Evolutionary conservation across 176 grass and related monocot species (phyloP), one percentile per base, ranked within the genome.

Genomic region (Secale cereale): DNA sequence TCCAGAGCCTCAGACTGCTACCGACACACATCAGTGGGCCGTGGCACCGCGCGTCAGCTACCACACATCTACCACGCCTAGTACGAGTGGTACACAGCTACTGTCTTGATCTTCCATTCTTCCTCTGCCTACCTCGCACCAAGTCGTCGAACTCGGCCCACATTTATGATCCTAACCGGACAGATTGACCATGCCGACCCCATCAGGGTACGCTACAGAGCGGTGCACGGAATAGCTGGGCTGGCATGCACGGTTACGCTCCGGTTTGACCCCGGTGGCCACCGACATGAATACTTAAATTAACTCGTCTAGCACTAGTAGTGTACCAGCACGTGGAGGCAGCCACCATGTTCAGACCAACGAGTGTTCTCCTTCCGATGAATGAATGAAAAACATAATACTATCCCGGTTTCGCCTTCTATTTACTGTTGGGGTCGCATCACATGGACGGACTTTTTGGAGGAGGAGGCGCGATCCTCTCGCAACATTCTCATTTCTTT

Each of bases 241-340:
- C 59, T 43, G 76, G 67, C 65, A 80, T 15, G 77, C 52, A 22
- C 52, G 52, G 52, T 69, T 15, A 13, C 3, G 1, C 69, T 2
- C 26, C 33, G 25, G 46, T 68, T 89, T 89, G 82, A 81, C 69
- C 28, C 35, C 19, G 43, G 32, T 66, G 62, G 62, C 39, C 75
- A 76, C 87, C 70, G 77, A 85, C 87, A 61, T 74, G 19, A 23
- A 25, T 19, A 65, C 4, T 35, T 56, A 56, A 5, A n/a, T 40
- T 56, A 56, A 5, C 12, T 40, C n/a, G 76, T 78, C 33, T 0
- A 61, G 33, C 37, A 37, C 52, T 4, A 13, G 22, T 14, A 43
- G 10, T 31, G n/a, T 11, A n/a, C 19, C 46, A 2, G 20, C 22
- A 41, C 36, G 15, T 71, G 36, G 2, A 26, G 54, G 54, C 54